Conservation (phyloP, 257 asterid genomes). For the Schizonepeta tenuifolia region DNA sequence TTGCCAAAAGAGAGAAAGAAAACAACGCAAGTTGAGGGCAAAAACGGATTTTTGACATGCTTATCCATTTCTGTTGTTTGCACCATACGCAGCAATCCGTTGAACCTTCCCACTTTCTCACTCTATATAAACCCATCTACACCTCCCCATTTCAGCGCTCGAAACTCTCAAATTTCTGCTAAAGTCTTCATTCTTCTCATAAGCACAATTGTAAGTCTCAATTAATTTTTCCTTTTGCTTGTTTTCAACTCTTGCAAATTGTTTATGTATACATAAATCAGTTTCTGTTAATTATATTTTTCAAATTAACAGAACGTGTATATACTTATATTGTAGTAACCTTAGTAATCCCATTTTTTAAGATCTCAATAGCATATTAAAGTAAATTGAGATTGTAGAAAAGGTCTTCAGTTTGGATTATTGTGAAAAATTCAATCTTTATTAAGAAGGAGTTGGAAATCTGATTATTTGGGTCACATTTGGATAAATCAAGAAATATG, state of each 20-base stretch:
- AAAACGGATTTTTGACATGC: slow-evolving; percentile 21
- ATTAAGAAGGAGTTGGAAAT: not conserved
- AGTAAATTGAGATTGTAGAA: slow-evolving; percentile 38
- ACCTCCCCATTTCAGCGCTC: not conserved
- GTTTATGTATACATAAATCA: not conserved
- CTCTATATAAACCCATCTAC: slow-evolving; percentile 48
- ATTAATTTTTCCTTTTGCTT: not conserved
- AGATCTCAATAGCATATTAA: slow-evolving; percentile 42
- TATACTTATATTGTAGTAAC: slow-evolving; percentile 21
- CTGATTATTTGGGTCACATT: slow-evolving; percentile 27
- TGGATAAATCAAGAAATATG: slow-evolving; percentile 40
- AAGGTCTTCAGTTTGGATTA: slow-evolving; percentile 14
- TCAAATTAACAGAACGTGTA: slow-evolving; percentile 36
- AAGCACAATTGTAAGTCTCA: slow-evolving; percentile 43
- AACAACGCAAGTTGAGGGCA: slow-evolving; percentile 30
- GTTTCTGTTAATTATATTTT: slow-evolving; percentile 37
- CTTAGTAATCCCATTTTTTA: slow-evolving; percentile 14
- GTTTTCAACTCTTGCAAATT: not conserved
- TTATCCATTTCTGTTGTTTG: slow-evolving; percentile 32
- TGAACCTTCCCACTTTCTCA: slow-evolving; percentile 35
- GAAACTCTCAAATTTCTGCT: slow-evolving; percentile 22
- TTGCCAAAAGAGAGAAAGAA: no score
- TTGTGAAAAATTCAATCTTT: slow-evolving; percentile 19
- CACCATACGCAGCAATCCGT: slow-evolving; percentile 33
- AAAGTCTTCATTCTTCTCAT: slow-evolving; percentile 19